Evolutionary conservation across 805 yeast genomes (phyloP).

Genomic region (Ogataea trehaloabstinens): DNA sequence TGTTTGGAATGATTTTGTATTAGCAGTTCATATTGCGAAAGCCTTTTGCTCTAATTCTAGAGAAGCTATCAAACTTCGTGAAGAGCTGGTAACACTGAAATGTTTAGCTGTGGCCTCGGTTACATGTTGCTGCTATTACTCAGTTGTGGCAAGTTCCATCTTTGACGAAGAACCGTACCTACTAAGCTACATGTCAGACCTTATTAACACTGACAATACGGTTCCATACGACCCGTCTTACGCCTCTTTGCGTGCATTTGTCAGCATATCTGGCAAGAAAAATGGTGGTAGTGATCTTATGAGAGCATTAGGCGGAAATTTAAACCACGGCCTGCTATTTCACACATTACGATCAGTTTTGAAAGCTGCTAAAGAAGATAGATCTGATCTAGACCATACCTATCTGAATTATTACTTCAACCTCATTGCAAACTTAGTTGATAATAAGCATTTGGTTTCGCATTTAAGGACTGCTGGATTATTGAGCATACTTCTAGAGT

Average conservation of each 20-base stretch:
- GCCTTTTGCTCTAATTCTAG: slow-evolving; percentile 58
- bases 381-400: slow-evolving; percentile 22
- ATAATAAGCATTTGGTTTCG: slow-evolving; percentile 50
- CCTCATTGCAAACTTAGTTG: slow-evolving; percentile 60
- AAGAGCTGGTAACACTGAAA: slow-evolving; percentile 59
- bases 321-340: slow-evolving; percentile 78
- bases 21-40: slow-evolving; percentile 64
- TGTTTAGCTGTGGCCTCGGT: slow-evolving; percentile 66
- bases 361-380: slow-evolving; percentile 41
- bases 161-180: slow-evolving; percentile 73
- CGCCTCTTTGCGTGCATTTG: slow-evolving; percentile 65
- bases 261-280: slow-evolving; percentile 63
- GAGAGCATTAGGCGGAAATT: slow-evolving; percentile 78
- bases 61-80: slow-evolving; percentile 55
- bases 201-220: slow-evolving; percentile 63
- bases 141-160: slow-evolving; percentile 59
- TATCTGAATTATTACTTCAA: slow-evolving; percentile 47
- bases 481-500: slow-evolving; percentile 60
- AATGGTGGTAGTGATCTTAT: slow-evolving; percentile 76
- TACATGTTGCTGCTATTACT: slow-evolving; percentile 54
- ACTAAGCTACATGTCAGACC: slow-evolving; percentile 64
- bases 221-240: slow-evolving; percentile 54
- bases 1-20: slow-evolving; percentile 60
- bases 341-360: slow-evolving; percentile 67
- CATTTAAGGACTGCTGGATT: slow-evolving; percentile 75